Conservation (phyloP, 495 filamentous ascomycete genomes). For the Trichoderma erinaceum region DNA sequence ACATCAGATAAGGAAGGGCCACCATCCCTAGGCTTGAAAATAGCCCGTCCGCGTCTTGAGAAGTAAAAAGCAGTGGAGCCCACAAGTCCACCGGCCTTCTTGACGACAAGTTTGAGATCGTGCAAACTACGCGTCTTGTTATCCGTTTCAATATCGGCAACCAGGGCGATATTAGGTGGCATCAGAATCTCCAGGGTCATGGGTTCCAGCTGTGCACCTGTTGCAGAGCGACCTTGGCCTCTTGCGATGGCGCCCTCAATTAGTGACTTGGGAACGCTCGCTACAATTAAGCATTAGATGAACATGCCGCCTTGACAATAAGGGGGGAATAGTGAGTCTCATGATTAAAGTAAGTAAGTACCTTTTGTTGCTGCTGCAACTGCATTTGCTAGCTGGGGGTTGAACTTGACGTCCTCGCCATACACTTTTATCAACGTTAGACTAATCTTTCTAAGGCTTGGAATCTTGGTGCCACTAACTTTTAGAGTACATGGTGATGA, state of each 20-base stretch:
- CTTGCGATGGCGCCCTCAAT: constrained; percentile 82
- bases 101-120: constrained; percentile 62
- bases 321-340: constrained; percentile 17
- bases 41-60: constrained; percentile 63
- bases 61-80: constrained; percentile 81
- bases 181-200: constrained; percentile 78
- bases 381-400: constrained; percentile 63
- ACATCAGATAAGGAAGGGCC: constrained; percentile 62
- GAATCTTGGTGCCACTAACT: constrained; percentile 29
- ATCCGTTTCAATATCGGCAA: constrained; percentile 75
- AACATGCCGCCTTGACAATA: background rate
- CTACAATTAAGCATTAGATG: constrained; percentile 25
- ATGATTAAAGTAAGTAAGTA: constrained; percentile 26
- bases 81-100: constrained; percentile 57
- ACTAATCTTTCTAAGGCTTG: constrained; percentile 2
- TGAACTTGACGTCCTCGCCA: constrained; percentile 66
- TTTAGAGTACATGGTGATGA: constrained; percentile 48
- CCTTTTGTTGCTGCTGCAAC: constrained; percentile 78
- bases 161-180: constrained; percentile 66
- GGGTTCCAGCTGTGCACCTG: constrained; percentile 65
- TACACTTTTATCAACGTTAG: constrained; percentile 29
- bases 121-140: constrained; percentile 64
- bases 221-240: constrained; percentile 72
- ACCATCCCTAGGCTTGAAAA: constrained; percentile 52
- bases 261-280: constrained; percentile 69